phyloP scores from a whole-genome alignment of 2,329 filamentous ascomycete species.

The Calonectria pauciramosa region DNA sequence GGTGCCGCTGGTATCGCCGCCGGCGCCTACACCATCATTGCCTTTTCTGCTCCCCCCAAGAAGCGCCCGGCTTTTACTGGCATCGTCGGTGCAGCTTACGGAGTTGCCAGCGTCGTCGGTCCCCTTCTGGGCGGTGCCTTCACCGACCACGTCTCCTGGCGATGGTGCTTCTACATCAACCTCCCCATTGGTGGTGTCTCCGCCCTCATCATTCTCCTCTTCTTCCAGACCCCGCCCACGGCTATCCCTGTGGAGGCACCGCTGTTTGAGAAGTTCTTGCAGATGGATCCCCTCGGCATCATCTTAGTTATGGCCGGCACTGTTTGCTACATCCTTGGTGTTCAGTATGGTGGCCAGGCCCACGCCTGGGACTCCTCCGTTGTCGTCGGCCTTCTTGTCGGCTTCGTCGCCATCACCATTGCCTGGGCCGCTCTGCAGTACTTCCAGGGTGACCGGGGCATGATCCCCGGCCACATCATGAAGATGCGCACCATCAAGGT shows the following conservation, averaged over 20 bases:
- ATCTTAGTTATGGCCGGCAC: constrained; percentile 60
- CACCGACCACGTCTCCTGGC: constrained; percentile 53
- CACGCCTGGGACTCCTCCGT: constrained; percentile 57
- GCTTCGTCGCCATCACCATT: constrained; percentile 50
- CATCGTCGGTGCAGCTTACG: constrained; percentile 53
- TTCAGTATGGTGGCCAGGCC: constrained; percentile 62
- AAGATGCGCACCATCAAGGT: constrained; percentile 55
- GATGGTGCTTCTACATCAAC: constrained; percentile 58
- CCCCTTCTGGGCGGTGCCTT: constrained; percentile 55
- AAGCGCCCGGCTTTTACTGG: constrained; percentile 54
- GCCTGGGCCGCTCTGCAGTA: constrained; percentile 55
- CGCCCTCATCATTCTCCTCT: constrained; percentile 53
- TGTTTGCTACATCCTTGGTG: constrained; percentile 60
- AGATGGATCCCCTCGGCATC: constrained; percentile 63
- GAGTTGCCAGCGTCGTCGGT: constrained; percentile 53
- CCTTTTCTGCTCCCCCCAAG: constrained; percentile 55
- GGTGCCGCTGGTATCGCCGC: constrained; percentile 63
- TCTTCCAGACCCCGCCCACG: constrained; percentile 58
- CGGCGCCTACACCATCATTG: constrained; percentile 66
- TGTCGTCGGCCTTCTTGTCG: constrained; percentile 60
- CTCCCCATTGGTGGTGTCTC: constrained; percentile 54
- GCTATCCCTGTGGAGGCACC: constrained; percentile 54
- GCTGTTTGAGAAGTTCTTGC: constrained; percentile 59
- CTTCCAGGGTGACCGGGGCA: constrained; percentile 60
- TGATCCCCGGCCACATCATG: constrained; percentile 57